Evolutionary conservation across 2,329 filamentous ascomycete species (phyloP).

Genomic region (Penicillium italicum): DNA sequence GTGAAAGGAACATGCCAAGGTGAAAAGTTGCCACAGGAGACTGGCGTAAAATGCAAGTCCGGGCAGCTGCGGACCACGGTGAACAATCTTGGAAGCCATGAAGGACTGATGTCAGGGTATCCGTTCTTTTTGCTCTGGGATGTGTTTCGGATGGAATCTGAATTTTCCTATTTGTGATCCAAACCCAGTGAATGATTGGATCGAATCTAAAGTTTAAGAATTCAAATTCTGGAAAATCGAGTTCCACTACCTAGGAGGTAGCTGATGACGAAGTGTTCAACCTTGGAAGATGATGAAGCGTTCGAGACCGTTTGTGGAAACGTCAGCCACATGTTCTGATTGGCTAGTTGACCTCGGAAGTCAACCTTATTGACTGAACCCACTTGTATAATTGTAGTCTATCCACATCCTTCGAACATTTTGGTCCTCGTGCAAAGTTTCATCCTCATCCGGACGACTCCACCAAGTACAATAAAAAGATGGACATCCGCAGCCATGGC

Average conservation of each 20-base stretch:
- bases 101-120: conserved; percentile 1
- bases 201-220: background rate
- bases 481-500: background rate
- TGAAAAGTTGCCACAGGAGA: background rate
- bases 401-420: conserved; percentile 3
- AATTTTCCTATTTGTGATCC: background rate
- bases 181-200: background rate
- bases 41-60: conserved; percentile 1
- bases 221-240: conserved; percentile 4
- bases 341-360: background rate
- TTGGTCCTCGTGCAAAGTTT: background rate
- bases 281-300: conserved; percentile 4
- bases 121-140: background rate
- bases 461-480: conserved; percentile 2
- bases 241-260: background rate
- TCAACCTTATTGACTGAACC: conserved; percentile 5
- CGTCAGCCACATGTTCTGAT: conserved; percentile 1
- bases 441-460: background rate
- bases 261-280: conserved; percentile 5
- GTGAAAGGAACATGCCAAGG: too few relatives aligned
- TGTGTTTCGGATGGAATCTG: background rate
- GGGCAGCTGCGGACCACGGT: background rate
- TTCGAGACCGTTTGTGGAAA: conserved; percentile 7
- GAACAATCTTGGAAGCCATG: background rate
- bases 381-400: conserved; percentile 8